Evolutionary conservation across 768 basidiomycete species (phyloP).

Genomic region (Hortiboletus flavorubellus): DNA sequence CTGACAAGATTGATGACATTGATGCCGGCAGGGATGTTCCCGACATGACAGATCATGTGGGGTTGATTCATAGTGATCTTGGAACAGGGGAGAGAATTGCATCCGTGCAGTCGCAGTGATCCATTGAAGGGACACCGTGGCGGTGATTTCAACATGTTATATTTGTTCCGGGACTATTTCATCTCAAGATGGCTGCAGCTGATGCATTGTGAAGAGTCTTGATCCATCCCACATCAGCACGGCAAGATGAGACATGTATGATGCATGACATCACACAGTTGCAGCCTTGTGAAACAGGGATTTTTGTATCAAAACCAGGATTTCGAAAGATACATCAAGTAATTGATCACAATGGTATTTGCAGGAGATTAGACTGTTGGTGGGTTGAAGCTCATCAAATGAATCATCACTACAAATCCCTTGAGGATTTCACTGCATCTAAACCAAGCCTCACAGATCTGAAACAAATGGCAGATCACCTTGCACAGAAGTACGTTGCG

Average conservation of each 20-base stretch:
- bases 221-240: slow-evolving; percentile 2
- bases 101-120: too few species aligned
- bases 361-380: slow-evolving; percentile 31
- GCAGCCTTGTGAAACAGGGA: slow-evolving; percentile 32
- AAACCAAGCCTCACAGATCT: slow-evolving; percentile 26
- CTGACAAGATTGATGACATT: too few species aligned
- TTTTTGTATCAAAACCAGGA: slow-evolving; percentile 32
- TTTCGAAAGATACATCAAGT: slow-evolving; percentile 38
- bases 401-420: too few species aligned
- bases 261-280: slow-evolving; percentile 21
- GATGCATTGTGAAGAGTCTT: slow-evolving; percentile 21
- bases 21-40: too few species aligned
- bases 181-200: slow-evolving; percentile 32
- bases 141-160: slow-evolving; percentile 31
- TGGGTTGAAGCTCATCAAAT: neutral
- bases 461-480: slow-evolving; percentile 21
- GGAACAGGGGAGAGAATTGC: neutral
- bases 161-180: slow-evolving; percentile 35
- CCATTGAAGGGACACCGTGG: slow-evolving; percentile 29
- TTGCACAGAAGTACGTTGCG: too few species aligned
- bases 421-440: slow-evolving; percentile 1
- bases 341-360: slow-evolving; percentile 30
- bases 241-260: slow-evolving; percentile 12
- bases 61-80: neutral
- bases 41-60: too few species aligned